Base-by-base conservation (phyloP, 2,329 filamentous ascomycete genomes). In the Sphaerulina vaccinii region DNA sequence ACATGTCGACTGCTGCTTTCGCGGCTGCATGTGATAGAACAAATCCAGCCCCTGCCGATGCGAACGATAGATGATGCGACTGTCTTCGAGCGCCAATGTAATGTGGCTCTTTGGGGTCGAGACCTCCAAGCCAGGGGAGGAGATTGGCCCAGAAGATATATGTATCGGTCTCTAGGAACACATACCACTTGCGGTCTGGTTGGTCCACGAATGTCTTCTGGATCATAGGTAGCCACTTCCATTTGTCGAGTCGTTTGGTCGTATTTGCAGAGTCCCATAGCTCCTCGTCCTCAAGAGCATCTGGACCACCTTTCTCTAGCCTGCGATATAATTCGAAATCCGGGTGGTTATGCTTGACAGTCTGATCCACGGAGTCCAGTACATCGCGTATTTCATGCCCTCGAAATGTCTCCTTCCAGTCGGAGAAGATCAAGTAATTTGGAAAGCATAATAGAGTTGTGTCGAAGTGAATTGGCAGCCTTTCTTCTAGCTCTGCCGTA, bases 141-240 rank as follows among this genome's bases (percentile, higher is more conserved):
- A 71, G 38, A 32, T 66, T 72, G 37, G 65, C 62, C 70, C 70
- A 73, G 16, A 71, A 61, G 8, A 74, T 54, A 53, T 70, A 79
- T 35, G 77, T 79, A 58, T 79, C 76, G 1, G 75, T 74, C 54
- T 79, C 77, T 36, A 77, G 70, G 57, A 80, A 80, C 46, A 80
- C 72, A 56, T 76, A 80, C 71, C 78, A 80, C 42, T 75, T 70
- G 49, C 70, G 72, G 23, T 71, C 65, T 1, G 77, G 77, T 35
- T 73, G 75, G 23, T 58, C 54, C 1, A 52, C 39, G 10, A 54
- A 57, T 1, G 61, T 58, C 24, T 43, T 49, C 21, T 56, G 59
- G 2, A 80, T 66, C 70, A 78, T 78, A 19, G 77, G 75, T 19
- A 80, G 59, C 52, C 79, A 79, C 59, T 80, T 80, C 69, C 74